phyloP scores from a whole-genome alignment of 306 rosid genomes.

The Prunus salicina region DNA sequence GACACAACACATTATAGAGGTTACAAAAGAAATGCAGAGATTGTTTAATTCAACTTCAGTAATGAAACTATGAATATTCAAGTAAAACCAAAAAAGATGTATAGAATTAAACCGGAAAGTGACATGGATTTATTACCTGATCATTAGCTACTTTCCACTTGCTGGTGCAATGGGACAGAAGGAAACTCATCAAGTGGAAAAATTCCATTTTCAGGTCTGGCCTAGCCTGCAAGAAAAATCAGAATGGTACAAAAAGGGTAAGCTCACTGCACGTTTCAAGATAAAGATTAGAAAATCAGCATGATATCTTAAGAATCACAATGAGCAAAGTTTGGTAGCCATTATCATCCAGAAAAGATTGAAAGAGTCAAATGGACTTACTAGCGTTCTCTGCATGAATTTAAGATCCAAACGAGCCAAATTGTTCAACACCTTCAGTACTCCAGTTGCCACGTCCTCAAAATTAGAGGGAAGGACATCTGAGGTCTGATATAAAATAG shows the following conservation, averaged over 20 bases:
- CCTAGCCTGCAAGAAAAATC: constrained; percentile 62
- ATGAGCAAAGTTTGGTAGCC: background rate
- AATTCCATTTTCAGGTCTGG: constrained; percentile 96
- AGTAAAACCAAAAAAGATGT: background rate
- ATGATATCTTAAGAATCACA: background rate
- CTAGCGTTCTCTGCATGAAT: constrained; percentile 90
- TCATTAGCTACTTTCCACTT: constrained; percentile 83
- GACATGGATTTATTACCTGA: constrained; percentile 49
- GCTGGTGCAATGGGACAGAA: constrained; percentile 87
- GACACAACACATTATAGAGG: constrained; percentile 16
- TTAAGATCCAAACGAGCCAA: constrained; percentile 88
- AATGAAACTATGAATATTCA: constrained; percentile 3
- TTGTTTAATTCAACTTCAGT: background rate
- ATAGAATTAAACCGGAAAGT: background rate
- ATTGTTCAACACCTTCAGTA: constrained; percentile 91
- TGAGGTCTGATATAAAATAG: constrained; percentile 52
- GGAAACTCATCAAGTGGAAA: constrained; percentile 93
- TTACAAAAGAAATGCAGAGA: too few relatives aligned
- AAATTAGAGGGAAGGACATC: constrained; percentile 93
- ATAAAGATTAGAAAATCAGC: background rate
- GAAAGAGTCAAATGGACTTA: constrained; percentile 38
- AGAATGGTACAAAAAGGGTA: constrained; percentile 11
- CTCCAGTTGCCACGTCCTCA: constrained; percentile 97
- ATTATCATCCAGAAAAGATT: constrained; percentile 5
- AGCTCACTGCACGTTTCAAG: constrained; percentile 11